phyloP scores from a whole-genome alignment of 371 early-diverging fungal species.

The Mortierella sp. region DNA sequence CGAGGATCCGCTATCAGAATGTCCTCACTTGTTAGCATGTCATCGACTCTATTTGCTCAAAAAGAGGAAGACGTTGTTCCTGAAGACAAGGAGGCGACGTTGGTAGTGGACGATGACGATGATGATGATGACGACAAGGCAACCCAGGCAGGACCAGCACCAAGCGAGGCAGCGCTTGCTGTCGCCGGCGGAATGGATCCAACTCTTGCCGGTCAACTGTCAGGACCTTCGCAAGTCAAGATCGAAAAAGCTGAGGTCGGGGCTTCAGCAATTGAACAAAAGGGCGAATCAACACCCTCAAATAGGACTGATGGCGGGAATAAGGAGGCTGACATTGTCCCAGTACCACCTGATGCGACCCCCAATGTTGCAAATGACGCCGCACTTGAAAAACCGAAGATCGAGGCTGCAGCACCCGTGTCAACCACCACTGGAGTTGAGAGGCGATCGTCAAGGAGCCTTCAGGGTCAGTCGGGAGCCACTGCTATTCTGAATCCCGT shows the following conservation, averaged over 20 bases:
- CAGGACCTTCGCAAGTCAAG: slow-evolving; percentile 16
- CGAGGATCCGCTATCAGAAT: slow-evolving; percentile 45
- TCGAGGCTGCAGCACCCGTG: slow-evolving; percentile 10
- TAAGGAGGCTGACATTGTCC: background rate
- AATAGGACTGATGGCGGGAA: slow-evolving; percentile 8
- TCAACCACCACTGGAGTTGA: slow-evolving; percentile 23
- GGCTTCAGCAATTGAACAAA: background rate
- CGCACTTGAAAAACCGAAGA: slow-evolving; percentile 2
- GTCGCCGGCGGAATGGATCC: slow-evolving; percentile 55
- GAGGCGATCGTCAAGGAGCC: slow-evolving; percentile 33
- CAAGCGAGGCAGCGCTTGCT: slow-evolving; percentile 50
- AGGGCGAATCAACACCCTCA: background rate
- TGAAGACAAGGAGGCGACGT: slow-evolving; percentile 26
- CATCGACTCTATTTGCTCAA: slow-evolving; percentile 48
- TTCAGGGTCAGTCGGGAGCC: slow-evolving; percentile 30
- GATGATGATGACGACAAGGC: slow-evolving; percentile 52
- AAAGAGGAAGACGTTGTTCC: slow-evolving; percentile 40
- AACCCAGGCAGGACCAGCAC: slow-evolving; percentile 38
- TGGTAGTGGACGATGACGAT: slow-evolving; percentile 35
- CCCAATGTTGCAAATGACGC: background rate
- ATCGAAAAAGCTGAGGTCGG: slow-evolving; percentile 5
- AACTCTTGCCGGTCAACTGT: slow-evolving; percentile 26
- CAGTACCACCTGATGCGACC: background rate
- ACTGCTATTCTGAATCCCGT: background rate
- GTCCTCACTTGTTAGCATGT: slow-evolving; percentile 53